Conservation (phyloP, 2,329 filamentous ascomycete species). For the Phyllosticta citriasiana region DNA sequence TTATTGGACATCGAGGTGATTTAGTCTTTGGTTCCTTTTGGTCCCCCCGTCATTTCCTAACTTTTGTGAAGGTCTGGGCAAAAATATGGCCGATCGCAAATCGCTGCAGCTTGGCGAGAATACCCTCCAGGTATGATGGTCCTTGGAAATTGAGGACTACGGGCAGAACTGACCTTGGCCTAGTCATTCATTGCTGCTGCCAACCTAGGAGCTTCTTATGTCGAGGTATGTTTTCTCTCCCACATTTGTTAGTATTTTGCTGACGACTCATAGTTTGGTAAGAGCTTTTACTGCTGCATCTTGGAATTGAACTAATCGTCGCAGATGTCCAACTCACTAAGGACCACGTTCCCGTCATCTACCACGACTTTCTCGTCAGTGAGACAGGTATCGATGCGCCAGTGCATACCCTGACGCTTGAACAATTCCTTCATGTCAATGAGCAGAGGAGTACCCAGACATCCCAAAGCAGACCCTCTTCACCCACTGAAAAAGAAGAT, state of each 20-base stretch:
- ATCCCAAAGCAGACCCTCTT: slow-evolving; percentile 33
- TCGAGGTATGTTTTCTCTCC: slow-evolving; percentile 40
- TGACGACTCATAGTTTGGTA: slow-evolving; percentile 19
- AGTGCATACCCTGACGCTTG: slow-evolving; percentile 86
- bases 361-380: slow-evolving; percentile 95
- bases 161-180: slow-evolving; percentile 11
- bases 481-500: slow-evolving; percentile 26
- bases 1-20: slow-evolving; percentile 54
- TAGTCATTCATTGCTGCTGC: slow-evolving; percentile 91
- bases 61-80: slow-evolving; percentile 64
- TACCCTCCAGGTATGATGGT: slow-evolving; percentile 53
- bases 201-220: slow-evolving; percentile 71
- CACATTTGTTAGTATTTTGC: neutral
- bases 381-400: slow-evolving; percentile 97
- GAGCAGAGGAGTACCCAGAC: slow-evolving; percentile 39
- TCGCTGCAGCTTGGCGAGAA: slow-evolving; percentile 95
- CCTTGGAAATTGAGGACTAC: neutral
- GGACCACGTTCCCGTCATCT: slow-evolving; percentile 94
- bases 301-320: slow-evolving; percentile 2
- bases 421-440: slow-evolving; percentile 89
- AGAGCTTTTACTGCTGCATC: neutral
- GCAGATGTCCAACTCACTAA: slow-evolving; percentile 96
- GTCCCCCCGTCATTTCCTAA: slow-evolving; percentile 14
- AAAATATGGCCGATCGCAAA: slow-evolving; percentile 73
- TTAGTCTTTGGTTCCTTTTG: slow-evolving; percentile 9